These are phyloP conservation scores for Cyberlindnera euphorbiae DNA, from an alignment of 805 yeast species.

Conservation along the genomic window DNA sequence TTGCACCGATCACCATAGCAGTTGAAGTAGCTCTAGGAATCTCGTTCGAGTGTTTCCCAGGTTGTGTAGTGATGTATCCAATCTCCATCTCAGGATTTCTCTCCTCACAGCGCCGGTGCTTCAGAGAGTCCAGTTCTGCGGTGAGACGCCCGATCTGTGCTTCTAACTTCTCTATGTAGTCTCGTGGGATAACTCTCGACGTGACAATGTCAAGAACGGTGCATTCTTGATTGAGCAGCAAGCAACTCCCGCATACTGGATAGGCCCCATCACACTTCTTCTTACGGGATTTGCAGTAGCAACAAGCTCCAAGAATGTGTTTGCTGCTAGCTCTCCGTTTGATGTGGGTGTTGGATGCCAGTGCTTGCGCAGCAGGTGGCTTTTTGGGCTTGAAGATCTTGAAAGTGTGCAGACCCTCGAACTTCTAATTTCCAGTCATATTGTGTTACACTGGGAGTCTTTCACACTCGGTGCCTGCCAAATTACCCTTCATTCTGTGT, in stretches of 20 bases:
- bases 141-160: slow-evolving; percentile 20
- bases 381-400: too few species aligned
- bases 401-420: too few species aligned
- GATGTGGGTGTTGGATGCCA: background rate
- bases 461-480: too few species aligned
- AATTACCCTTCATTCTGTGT: too few species aligned
- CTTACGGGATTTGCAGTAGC: slow-evolving; percentile 43
- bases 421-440: too few species aligned
- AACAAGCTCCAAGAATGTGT: slow-evolving; percentile 44
- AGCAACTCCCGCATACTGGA: slow-evolving; percentile 43
- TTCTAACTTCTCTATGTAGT: slow-evolving; percentile 42
- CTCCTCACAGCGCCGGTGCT: background rate
- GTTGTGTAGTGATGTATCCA: slow-evolving; percentile 28
- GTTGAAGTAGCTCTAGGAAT: slow-evolving; percentile 30
- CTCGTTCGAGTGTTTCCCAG: slow-evolving; percentile 25
- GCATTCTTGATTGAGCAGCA: slow-evolving; percentile 37
- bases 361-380: too few species aligned
- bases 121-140: background rate
- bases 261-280: slow-evolving; percentile 48
- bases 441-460: too few species aligned
- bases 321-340: slow-evolving; percentile 17
- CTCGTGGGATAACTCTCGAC: slow-evolving; percentile 42
- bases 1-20: slow-evolving; percentile 27
- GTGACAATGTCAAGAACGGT: slow-evolving; percentile 44
- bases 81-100: slow-evolving; percentile 26